These are phyloP conservation scores for Limonium bicolor DNA, from an alignment of 148 eudicot species.

Conservation along the genomic window DNA sequence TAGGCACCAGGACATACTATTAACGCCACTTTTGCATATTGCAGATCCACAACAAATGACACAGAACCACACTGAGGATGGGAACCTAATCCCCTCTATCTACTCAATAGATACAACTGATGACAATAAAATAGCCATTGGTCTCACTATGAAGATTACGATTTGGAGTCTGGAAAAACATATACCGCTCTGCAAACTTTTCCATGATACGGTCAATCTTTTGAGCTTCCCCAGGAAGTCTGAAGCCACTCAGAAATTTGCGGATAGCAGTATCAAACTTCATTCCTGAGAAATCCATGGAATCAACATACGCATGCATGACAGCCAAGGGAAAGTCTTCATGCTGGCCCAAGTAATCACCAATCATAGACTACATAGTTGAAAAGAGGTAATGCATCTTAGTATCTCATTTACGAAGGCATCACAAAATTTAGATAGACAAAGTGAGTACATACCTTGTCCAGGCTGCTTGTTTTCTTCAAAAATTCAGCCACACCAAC, in stretches of 20 bases:
- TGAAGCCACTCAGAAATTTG: slow-evolving; percentile 79
- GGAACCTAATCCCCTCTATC: too few relatives aligned
- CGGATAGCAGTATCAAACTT: slow-evolving; percentile 84
- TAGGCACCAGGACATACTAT: too few relatives aligned
- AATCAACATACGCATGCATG: slow-evolving; percentile 97
- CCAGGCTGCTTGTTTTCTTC: slow-evolving; percentile 55
- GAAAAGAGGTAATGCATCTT: neutral
- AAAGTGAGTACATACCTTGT: slow-evolving; percentile 41
- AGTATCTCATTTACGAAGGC: too few relatives aligned
- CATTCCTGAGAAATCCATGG: slow-evolving; percentile 83
- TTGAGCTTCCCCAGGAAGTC: slow-evolving; percentile 99
- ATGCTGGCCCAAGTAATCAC: slow-evolving; percentile 96
- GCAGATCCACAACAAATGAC: too few relatives aligned
- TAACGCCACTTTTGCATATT: too few relatives aligned
- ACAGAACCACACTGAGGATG: too few relatives aligned
- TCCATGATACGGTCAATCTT: slow-evolving; percentile 99
- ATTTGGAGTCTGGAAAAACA: too few relatives aligned
- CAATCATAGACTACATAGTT: slow-evolving; percentile 78
- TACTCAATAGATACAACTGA: too few relatives aligned
- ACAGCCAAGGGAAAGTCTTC: slow-evolving; percentile 92
- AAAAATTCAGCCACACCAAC: slow-evolving; percentile 82
- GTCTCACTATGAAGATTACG: too few relatives aligned
- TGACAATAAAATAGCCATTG: too few relatives aligned
- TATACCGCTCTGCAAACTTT: slow-evolving; percentile 96
- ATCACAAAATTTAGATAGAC: neutral